Conservation (phyloP, 164 flowering plant species). For the Magnolia officinalis region DNA sequence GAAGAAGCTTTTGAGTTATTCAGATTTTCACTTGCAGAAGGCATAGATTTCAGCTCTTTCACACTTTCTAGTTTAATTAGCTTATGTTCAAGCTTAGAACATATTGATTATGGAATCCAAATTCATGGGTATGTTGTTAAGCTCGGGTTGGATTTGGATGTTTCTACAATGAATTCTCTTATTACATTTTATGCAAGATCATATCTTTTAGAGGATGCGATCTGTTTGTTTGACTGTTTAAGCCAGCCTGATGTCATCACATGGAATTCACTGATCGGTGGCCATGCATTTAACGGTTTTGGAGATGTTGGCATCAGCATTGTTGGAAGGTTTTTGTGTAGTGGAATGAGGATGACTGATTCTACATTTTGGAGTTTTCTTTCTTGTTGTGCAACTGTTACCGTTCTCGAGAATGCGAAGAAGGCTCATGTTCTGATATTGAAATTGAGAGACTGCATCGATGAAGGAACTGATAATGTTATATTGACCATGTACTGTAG, state of each 20-base stretch:
- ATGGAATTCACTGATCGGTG: constrained; percentile 30
- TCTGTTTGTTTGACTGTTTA: constrained; percentile 14
- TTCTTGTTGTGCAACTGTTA: constrained; percentile 23
- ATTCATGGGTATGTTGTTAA: constrained; percentile 23
- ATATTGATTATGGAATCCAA: constrained; percentile 16
- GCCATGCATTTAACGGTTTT: constrained; percentile 23
- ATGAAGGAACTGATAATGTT: constrained; percentile 15
- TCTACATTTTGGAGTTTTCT: constrained; percentile 31
- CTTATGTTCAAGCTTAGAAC: constrained; percentile 10
- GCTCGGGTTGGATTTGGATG: constrained; percentile 18
- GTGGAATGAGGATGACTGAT: constrained; percentile 21
- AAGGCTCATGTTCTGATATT: constrained; percentile 25
- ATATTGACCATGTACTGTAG: constrained; percentile 31
- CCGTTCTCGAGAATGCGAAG: constrained; percentile 21
- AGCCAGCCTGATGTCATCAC: constrained; percentile 21
- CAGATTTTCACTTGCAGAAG: constrained; percentile 4
- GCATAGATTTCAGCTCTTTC: constrained; percentile 12
- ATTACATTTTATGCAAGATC: constrained; percentile 26
- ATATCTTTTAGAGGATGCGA: constrained; percentile 17
- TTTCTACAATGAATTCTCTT: constrained; percentile 27
- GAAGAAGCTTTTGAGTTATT: constrained; percentile 22
- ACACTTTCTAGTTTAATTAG: constrained; percentile 23
- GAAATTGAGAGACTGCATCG: constrained; percentile 14
- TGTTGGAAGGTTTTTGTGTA: constrained; percentile 14
- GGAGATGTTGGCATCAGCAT: constrained; percentile 21